phyloP scores from a whole-genome alignment of 192 early-diverging fungal species.

The Coemansia asiatica region DNA sequence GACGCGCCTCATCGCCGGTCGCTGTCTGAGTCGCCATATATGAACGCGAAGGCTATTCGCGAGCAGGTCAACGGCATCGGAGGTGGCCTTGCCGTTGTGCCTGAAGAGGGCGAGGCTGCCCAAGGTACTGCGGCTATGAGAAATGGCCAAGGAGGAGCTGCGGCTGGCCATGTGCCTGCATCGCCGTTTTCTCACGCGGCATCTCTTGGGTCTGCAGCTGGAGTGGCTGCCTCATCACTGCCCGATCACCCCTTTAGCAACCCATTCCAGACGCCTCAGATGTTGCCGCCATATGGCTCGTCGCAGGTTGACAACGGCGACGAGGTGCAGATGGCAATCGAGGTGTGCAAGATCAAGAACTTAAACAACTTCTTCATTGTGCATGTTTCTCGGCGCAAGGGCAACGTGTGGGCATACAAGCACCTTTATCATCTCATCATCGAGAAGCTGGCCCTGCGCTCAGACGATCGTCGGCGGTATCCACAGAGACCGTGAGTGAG shows the following conservation, averaged over 20 bases:
- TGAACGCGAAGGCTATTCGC: conserved; percentile 35
- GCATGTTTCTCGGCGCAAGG: conserved; percentile 68
- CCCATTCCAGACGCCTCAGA: conserved; percentile 33
- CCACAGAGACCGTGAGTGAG: conserved; percentile 7
- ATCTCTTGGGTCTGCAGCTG: conserved; percentile 32
- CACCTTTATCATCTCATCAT: conserved; percentile 66
- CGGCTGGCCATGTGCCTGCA: conserved; percentile 4
- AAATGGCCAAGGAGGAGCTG: neutral
- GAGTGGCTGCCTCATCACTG: conserved; percentile 4
- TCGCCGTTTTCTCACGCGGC: conserved; percentile 49
- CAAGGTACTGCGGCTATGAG: neutral
- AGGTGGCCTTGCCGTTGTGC: conserved; percentile 34
- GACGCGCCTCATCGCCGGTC: conserved; percentile 43
- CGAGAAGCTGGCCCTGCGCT: conserved; percentile 48
- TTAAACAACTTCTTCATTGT: conserved; percentile 75
- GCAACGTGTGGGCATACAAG: conserved; percentile 79
- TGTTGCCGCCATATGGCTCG: conserved; percentile 43
- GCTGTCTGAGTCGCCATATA: conserved; percentile 50
- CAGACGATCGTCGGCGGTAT: conserved; percentile 37
- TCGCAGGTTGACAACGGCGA: conserved; percentile 60
- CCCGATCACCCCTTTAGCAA: conserved; percentile 30
- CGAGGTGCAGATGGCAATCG: conserved; percentile 85
- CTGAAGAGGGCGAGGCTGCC: conserved; percentile 43
- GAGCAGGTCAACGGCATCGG: conserved; percentile 28
- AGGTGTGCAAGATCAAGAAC: conserved; percentile 90